Percentiles rank a stretch among this genome's conserved stretches.
phyloP scores from a whole-genome alignment of 2,329 filamentous ascomycete genomes.

The Neocucurbitaria cava region DNA sequence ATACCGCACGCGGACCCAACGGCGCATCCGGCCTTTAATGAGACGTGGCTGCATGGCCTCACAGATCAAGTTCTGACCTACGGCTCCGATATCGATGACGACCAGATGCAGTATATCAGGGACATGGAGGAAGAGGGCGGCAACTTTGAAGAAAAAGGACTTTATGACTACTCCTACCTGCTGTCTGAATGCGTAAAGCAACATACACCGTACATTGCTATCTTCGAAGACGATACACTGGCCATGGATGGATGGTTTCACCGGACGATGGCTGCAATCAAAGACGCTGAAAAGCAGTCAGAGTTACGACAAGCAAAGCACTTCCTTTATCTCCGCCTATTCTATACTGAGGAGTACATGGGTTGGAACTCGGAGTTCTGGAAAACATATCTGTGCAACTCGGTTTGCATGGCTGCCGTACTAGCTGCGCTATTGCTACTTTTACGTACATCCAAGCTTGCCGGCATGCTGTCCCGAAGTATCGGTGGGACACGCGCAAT shows the following conservation, averaged over 20 bases:
- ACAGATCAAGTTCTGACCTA: slow-evolving; percentile 50
- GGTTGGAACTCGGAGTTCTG: slow-evolving; percentile 53
- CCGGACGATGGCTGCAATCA: slow-evolving; percentile 42
- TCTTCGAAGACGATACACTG: slow-evolving; percentile 55
- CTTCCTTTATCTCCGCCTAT: slow-evolving; percentile 52
- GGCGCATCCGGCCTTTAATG: slow-evolving; percentile 46
- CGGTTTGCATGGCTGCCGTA: slow-evolving; percentile 16
- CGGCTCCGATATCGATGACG: slow-evolving; percentile 29
- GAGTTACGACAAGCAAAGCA: slow-evolving; percentile 8
- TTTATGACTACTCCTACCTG: slow-evolving; percentile 52
- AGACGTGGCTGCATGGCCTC: slow-evolving; percentile 46
- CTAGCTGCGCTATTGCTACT: slow-evolving; percentile 18
- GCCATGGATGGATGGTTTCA: slow-evolving; percentile 55
- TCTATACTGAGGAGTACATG: slow-evolving; percentile 52
- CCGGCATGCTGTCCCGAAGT: neutral
- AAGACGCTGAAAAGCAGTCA: slow-evolving; percentile 31
- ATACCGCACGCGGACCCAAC: slow-evolving; percentile 50
- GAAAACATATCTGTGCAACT: slow-evolving; percentile 40
- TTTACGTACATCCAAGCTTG: slow-evolving; percentile 11
- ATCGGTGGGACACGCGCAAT: slow-evolving; percentile 10
- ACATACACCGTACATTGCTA: slow-evolving; percentile 46
- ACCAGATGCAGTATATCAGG: slow-evolving; percentile 32
- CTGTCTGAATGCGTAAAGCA: slow-evolving; percentile 46
- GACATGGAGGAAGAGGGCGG: slow-evolving; percentile 30
- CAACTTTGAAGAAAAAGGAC: slow-evolving; percentile 44